Evolutionary conservation across 2,329 filamentous ascomycete genomes (phyloP).

Genomic region (Diatrype stigma): DNA sequence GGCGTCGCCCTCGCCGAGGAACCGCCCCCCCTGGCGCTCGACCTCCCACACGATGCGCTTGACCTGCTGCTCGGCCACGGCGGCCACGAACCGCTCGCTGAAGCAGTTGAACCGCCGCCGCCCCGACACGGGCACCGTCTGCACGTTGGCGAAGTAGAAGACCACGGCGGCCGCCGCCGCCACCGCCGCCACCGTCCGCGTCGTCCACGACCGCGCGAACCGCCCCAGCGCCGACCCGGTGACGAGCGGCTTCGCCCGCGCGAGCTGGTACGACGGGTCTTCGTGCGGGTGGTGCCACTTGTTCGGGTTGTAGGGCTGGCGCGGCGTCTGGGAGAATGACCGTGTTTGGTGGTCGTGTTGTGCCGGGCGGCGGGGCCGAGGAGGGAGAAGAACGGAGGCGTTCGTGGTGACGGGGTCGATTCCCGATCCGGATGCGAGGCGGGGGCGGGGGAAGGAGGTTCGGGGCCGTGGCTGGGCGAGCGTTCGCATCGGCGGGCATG

Average conservation of each 20-base stretch:
- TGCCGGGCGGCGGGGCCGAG: conserved; percentile 3
- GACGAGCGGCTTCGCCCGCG: conserved; percentile 34
- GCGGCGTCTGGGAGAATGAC: conserved; percentile 16
- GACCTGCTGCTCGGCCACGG: conserved; percentile 50
- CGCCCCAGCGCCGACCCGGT: conserved; percentile 28
- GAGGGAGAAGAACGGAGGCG: not conserved
- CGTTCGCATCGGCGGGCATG: not conserved
- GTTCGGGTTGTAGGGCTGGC: conserved; percentile 9
- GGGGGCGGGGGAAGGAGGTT: not conserved
- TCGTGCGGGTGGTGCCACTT: conserved; percentile 17
- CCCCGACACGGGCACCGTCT: conserved; percentile 69
- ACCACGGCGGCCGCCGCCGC: conserved; percentile 40
- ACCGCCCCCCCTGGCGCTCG: conserved; percentile 44
- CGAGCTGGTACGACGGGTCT: conserved; percentile 12
- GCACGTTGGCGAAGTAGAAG: conserved; percentile 66
- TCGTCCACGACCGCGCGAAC: conserved; percentile 31
- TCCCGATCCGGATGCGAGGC: not conserved
- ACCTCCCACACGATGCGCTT: conserved; percentile 52
- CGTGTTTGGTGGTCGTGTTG: not conserved
- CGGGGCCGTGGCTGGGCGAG: not conserved
- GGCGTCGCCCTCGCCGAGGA: conserved; percentile 58
- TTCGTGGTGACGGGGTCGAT: not conserved
- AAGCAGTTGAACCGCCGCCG: conserved; percentile 71
- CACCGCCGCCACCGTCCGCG: conserved; percentile 36
- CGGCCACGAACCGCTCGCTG: conserved; percentile 49